phyloP scores from a whole-genome alignment of 129 eudicot genomes.

The Pulicaria dysenterica region DNA sequence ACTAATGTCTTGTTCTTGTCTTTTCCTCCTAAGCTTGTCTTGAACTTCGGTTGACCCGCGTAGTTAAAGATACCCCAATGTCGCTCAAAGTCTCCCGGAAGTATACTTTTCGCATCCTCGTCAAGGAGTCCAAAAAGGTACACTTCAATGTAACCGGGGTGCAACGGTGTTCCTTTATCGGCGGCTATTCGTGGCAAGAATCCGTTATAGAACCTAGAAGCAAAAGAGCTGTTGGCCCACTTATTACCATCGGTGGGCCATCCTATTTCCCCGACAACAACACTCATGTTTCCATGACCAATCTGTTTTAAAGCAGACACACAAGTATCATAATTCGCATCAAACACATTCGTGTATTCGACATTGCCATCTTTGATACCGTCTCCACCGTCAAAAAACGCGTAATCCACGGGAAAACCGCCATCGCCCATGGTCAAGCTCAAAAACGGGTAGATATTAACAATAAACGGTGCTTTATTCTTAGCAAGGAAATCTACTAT shows the following conservation, averaged over 20 bases:
- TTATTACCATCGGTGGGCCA: conserved; percentile 71
- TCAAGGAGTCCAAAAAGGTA: conserved; percentile 60
- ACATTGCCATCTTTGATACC: conserved; percentile 37
- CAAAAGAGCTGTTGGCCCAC: conserved; percentile 41
- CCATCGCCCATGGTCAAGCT: conserved; percentile 42
- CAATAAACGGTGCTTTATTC: conserved; percentile 54
- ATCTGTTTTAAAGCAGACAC: conserved; percentile 44
- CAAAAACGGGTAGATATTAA: conserved; percentile 64
- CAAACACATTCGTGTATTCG: conserved; percentile 58
- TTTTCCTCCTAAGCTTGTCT: conserved; percentile 39
- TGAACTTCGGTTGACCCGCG: conserved; percentile 64
- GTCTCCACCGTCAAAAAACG: conserved; percentile 56
- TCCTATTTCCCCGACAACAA: conserved; percentile 66
- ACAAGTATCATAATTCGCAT: conserved; percentile 65
- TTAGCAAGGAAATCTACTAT: conserved; percentile 44
- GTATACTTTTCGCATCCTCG: conserved; percentile 54
- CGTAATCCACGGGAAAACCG: conserved; percentile 53
- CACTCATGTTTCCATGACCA: conserved; percentile 40
- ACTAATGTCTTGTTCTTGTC: conserved; percentile 34
- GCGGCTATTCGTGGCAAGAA: conserved; percentile 39
- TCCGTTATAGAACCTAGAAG: conserved; percentile 57
- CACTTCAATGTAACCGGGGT: conserved; percentile 41
- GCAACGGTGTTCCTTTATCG: conserved; percentile 53
- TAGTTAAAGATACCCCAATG: conserved; percentile 66
- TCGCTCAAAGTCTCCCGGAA: conserved; percentile 61